Evolutionary conservation across 768 basidiomycete species (phyloP).

Genomic region (Dioszegia aurantiaca): DNA sequence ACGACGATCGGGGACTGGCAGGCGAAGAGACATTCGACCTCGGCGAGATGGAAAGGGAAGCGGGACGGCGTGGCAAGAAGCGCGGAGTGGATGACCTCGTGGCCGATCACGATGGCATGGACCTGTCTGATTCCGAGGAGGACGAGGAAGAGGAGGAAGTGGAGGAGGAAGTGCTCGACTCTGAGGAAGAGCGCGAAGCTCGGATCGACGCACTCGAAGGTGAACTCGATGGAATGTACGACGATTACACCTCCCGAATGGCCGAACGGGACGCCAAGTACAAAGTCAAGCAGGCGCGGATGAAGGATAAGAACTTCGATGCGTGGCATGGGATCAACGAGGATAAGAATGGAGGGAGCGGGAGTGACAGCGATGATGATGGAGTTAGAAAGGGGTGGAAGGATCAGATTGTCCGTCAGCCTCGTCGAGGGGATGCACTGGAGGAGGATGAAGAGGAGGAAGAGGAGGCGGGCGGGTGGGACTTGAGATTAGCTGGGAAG

Average conservation of each 20-base stretch:
- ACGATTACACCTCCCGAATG: slow-evolving; percentile 75
- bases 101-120: slow-evolving; percentile 54
- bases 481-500: slow-evolving; percentile 43
- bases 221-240: slow-evolving; percentile 85
- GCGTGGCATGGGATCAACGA: slow-evolving; percentile 72
- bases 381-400: slow-evolving; percentile 58
- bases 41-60: slow-evolving; percentile 59
- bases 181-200: slow-evolving; percentile 63
- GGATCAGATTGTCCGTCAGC: slow-evolving; percentile 46
- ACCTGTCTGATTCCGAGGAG: slow-evolving; percentile 51
- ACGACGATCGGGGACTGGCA: slow-evolving; percentile 63
- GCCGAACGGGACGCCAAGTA: slow-evolving; percentile 82
- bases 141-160: slow-evolving; percentile 57
- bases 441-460: slow-evolving; percentile 58
- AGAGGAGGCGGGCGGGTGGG: slow-evolving; percentile 55
- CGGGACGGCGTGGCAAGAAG: slow-evolving; percentile 53
- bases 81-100: slow-evolving; percentile 56
- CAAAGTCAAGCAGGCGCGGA: slow-evolving; percentile 73
- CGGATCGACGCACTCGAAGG: slow-evolving; percentile 67
- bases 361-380: slow-evolving; percentile 23
- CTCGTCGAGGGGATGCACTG: slow-evolving; percentile 48
- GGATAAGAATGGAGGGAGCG: slow-evolving; percentile 37
- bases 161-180: slow-evolving; percentile 57
- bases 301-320: slow-evolving; percentile 69
- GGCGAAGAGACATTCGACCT: slow-evolving; percentile 80